phyloP scores from a whole-genome alignment of 371 early-diverging fungal species.

The Mortierella sp. region DNA sequence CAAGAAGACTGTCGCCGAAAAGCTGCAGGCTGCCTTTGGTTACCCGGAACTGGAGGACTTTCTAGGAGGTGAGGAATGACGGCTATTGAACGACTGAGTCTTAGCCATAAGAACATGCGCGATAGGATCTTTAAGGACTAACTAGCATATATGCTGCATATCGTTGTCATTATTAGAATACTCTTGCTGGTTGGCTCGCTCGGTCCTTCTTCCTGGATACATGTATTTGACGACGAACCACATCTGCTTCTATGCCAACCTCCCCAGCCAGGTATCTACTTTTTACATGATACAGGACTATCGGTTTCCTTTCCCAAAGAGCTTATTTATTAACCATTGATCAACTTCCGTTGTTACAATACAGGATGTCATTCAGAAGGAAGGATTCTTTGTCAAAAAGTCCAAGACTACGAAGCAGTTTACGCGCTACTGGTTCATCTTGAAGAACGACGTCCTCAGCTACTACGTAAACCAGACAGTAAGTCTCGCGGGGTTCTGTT shows the following conservation, averaged over 20 bases:
- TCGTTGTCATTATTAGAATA: conserved; percentile 64
- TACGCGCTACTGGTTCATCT: conserved; percentile 77
- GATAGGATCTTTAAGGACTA: neutral
- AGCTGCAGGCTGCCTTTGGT: conserved; percentile 72
- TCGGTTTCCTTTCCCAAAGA: neutral
- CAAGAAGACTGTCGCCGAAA: conserved; percentile 65
- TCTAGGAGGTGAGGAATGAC: conserved; percentile 60
- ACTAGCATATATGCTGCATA: neutral
- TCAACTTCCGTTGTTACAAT: neutral
- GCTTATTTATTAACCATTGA: neutral
- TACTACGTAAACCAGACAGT: conserved; percentile 74
- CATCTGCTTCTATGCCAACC: conserved; percentile 79
- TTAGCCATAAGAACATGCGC: neutral
- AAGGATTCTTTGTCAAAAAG: conserved; percentile 75
- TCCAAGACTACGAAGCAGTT: conserved; percentile 60
- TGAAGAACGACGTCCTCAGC: conserved; percentile 73
- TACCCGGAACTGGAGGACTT: conserved; percentile 68
- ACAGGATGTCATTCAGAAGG: conserved; percentile 69
- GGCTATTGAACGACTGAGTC: too few relatives aligned
- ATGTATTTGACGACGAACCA: conserved; percentile 80
- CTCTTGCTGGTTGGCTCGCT: conserved; percentile 79
- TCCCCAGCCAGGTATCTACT: conserved; percentile 60
- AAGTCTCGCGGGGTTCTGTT: neutral
- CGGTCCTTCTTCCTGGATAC: conserved; percentile 78
- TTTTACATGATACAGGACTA: neutral